Evolutionary conservation across 805 yeast species (phyloP), one percentile per base, ranked within the genome.

Genomic region (Zygoascus flipseniorum): DNA sequence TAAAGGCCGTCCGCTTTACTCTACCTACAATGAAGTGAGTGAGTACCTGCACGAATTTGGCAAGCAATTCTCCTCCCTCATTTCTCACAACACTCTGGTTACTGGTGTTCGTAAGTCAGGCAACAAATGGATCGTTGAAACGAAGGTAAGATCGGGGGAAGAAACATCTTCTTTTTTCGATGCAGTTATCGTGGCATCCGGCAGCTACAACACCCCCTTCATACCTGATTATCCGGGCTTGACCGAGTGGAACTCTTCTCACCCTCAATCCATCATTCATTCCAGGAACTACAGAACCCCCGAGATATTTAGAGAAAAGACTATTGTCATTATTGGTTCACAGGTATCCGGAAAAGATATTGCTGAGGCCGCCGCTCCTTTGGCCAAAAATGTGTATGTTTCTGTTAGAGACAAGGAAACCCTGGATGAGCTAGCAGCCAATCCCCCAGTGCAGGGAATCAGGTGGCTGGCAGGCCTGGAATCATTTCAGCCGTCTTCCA

Each of bases 291-390:
- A 74, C 62, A 74, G 82, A 53, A 65, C 65, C 18, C 75, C 81
- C 0, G 71, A 70, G 1, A 72, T 70, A 13, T 83, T 72, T 54
- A 56, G 50, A n/a, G 72, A 65, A 52, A 72, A 73, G 47, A 73
- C 68, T 32, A 80, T 83, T 14, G 65, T 87, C 45, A 76, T 86
- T 6, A 79, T 87, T n/a, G 95, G 95, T 0, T 83, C 82, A 60
- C 81, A 83, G 10, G 85, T 93, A 1, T 81, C 89, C 31, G 96
- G 92, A 28, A 77, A 80, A 18, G 96, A 89, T 63, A 71, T 86
- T 43, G 78, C 88, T 1, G 76, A 75, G 53, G 43, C 42, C 9
- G 16, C 35, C 9, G n/a, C 32, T 28, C 16, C 41, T 18, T 19
- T 55, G 2, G 69, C 78, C 46, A 67, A 73, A 9, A 58, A 61